phyloP scores from a whole-genome alignment of 2,329 filamentous ascomycete species.

The Ascochyta clinopodiicola region DNA sequence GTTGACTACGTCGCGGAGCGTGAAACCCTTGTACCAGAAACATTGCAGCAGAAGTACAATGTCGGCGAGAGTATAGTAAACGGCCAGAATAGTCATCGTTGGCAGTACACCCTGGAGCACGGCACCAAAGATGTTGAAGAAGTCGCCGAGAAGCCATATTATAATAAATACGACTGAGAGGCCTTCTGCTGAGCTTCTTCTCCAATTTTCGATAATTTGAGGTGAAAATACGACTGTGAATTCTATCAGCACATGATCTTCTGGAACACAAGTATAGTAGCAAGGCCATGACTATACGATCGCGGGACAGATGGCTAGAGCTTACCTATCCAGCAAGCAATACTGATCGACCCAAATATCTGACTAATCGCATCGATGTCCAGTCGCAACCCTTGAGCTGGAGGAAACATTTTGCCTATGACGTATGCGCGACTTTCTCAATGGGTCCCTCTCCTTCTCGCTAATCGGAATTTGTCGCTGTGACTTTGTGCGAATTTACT shows the following conservation, averaged over 20 bases:
- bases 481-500: too few relatives aligned
- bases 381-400: conserved; percentile 66
- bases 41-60: conserved; percentile 87
- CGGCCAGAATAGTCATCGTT: conserved; percentile 93
- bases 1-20: conserved; percentile 44
- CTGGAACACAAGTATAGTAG: background rate
- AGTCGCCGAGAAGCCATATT: conserved; percentile 90
- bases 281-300: background rate
- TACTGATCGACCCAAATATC: conserved; percentile 93
- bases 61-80: conserved; percentile 93
- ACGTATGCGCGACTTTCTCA: conserved; percentile 29
- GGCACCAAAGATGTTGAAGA: conserved; percentile 95
- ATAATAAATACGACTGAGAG: conserved; percentile 91
- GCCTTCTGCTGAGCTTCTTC: conserved; percentile 81
- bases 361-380: conserved; percentile 91
- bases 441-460: background rate
- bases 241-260: conserved; percentile 17
- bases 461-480: background rate
- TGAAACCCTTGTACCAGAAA: conserved; percentile 93
- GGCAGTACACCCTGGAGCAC: conserved; percentile 89
- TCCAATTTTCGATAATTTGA: conserved; percentile 95
- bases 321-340: conserved; percentile 84
- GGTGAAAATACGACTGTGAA: conserved; percentile 82
- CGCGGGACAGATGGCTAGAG: background rate
- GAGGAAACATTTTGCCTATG: conserved; percentile 58